phyloP scores from a whole-genome alignment of 2,329 filamentous ascomycete genomes.

The Lachnellula occidentalis region DNA sequence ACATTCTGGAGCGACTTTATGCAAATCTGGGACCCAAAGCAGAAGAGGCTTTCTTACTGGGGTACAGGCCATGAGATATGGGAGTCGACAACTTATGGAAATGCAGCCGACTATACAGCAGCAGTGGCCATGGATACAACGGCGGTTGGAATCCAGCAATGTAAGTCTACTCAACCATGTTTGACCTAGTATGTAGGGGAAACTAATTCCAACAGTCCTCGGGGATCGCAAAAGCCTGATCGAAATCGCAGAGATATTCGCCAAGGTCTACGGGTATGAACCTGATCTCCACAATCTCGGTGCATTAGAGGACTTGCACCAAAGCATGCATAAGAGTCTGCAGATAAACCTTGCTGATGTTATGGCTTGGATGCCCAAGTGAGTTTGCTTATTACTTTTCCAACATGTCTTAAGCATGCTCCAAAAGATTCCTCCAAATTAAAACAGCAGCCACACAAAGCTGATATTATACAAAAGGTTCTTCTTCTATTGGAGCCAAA shows the following conservation, averaged over 20 bases:
- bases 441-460: not conserved
- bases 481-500: not conserved
- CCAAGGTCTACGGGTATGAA: not conserved
- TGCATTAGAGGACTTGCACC: not conserved
- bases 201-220: not conserved
- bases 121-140: conserved; percentile 25
- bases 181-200: not conserved
- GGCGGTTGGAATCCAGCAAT: not conserved
- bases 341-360: not conserved
- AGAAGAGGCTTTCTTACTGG: conserved; percentile 31
- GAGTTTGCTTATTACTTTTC: not conserved
- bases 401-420: not conserved
- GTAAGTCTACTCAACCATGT: not conserved
- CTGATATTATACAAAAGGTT: not conserved
- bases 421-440: not conserved
- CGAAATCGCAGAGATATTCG: not conserved
- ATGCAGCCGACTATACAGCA: conserved; percentile 35
- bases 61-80: conserved; percentile 34
- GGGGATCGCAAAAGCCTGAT: not conserved
- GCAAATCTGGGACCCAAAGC: conserved; percentile 23
- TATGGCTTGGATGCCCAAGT: not conserved
- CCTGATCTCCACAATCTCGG: not conserved
- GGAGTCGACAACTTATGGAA: conserved; percentile 35
- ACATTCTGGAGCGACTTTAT: conserved; percentile 1
- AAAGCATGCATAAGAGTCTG: not conserved